Base-by-base conservation (phyloP, 352 stramenopile genomes). In the Albugo candida region DNA sequence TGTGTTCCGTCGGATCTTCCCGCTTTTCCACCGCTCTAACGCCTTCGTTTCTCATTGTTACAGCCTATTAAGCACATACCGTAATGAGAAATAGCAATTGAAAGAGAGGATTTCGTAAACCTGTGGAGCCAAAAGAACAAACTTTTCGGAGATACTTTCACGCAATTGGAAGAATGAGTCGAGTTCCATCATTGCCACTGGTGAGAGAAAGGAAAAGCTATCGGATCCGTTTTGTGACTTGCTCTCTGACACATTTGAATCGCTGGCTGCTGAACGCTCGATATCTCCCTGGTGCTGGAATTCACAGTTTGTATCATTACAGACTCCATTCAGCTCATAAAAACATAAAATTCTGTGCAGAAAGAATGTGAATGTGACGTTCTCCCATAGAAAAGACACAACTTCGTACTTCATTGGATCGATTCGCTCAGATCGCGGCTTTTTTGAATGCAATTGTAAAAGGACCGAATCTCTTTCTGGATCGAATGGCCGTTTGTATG, bases 271-370 rank as follows among this genome's bases (percentile, higher is more conserved):
- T n/a, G 8, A 8, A 31, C 24, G 24, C 24, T 65, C 48, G 52
- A 77, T 77, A 42, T 87, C 75, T 44, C 66, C 65, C 31, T 67
- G 55, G 37, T 87, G 75, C 50, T 79, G 70, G 19, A 73, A 77
- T 0, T 56, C 55, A 40, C 75, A 87, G 38, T 72, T 81, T 2
- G 64, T 55, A 37, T 87, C 75, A 27, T 84, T 84, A 57, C 75
- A 87, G 24, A 78, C 64, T 6, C 75, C 75, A 38, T 74, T 79
- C 34, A 84, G 53, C 21, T 87, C 75, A 48, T 69, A 87, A 20
- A 75, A 63, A 50, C 75, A 87, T 34, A 83, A 40, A 19, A 78
- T 60, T 52, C 75, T 87, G 45, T 11, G 47, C 31, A 48, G 5
- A n/a, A 48, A 1, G 16, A 16, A 43, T 24, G 35, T 46, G 2